Evolutionary conservation across 306 rosid genomes (phyloP), one percentile per base, ranked within the genome.

Genomic region (Calophaca sinica): DNA sequence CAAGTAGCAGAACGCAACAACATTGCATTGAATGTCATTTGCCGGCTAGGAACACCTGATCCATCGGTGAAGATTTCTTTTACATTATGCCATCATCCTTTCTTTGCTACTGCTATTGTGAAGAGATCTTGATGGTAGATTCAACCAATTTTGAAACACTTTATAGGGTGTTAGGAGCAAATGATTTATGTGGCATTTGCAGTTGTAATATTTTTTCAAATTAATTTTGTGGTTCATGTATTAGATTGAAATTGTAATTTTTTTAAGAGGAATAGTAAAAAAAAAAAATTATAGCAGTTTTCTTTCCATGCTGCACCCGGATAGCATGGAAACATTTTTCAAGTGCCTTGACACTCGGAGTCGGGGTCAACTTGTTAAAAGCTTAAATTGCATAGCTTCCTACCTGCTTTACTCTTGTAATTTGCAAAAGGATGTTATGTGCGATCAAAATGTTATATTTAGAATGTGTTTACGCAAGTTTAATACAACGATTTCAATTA

Each of bases 1-100:
- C 97, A 85, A 74, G 98, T 94, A 14, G 98, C 98, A 0, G 97
- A 91, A 79, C 97, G 93, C 88, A 94, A 94, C 71, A 92, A 85
- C 84, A 81, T 90, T 54, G 98, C 97, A 58, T 81, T 92, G 38
- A 90, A 86, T 66, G 80, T 93, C 52, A 88, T 92, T 76, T 79
- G 82, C 87, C 79, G 87, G 66, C 82, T 84, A 10, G 97, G 96
- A 64, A 76, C 88, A 20, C 78, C 73, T 7, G 97, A 94, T 60
- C 92, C 93, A 12, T 86, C 91, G 7, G 82, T 94, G 14, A 92
- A 90, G 87, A 84, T 90, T 69, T 90, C 89, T 49, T 91, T 94
- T 36, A 83, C 94, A 78, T 88, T 90, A 83, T 79, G 73, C 76
- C 96, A 94, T 63, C 98, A 94, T 77, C 97, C 97, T 63, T 87